Conservation (phyloP, 1,284 basidiomycete species). For the Fomitopsis palustris region DNA sequence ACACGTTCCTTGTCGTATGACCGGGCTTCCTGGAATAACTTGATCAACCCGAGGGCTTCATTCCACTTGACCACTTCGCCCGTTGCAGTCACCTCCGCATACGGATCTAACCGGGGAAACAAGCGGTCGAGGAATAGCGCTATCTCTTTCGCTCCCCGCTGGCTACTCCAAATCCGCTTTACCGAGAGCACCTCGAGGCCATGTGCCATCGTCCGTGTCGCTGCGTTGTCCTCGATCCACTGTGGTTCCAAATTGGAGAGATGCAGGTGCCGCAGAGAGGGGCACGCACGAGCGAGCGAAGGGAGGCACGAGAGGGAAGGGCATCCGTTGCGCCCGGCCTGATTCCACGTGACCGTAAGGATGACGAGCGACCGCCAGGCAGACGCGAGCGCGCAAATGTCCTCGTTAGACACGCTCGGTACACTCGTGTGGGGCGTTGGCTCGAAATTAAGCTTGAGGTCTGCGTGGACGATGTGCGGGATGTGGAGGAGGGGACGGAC, state of each 20-base stretch:
- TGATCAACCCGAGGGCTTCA: too few species aligned
- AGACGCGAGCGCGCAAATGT: neutral
- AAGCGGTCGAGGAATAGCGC: neutral
- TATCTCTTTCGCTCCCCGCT: neutral
- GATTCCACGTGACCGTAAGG: neutral
- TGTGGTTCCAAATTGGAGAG: neutral
- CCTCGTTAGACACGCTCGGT: neutral
- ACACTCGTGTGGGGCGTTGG: too few species aligned
- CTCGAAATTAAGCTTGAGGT: too few species aligned
- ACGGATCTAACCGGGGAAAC: neutral
- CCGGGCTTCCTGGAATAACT: too few species aligned
- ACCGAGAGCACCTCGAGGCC: neutral
- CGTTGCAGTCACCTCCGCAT: too few species aligned
- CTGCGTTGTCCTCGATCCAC: neutral
- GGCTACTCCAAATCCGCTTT: neutral
- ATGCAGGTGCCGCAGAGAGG: neutral
- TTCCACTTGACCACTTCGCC: too few species aligned
- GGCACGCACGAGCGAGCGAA: neutral
- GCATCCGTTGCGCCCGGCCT: neutral
- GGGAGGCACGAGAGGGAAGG: neutral
- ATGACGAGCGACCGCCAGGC: neutral
- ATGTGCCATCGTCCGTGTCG: neutral
- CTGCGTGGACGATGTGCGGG: too few species aligned
- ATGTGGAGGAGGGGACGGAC: too few species aligned
- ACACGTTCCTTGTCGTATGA: too few species aligned